phyloP scores from a whole-genome alignment of 768 basidiomycete species.

The Sporobolomyces roseus region DNA sequence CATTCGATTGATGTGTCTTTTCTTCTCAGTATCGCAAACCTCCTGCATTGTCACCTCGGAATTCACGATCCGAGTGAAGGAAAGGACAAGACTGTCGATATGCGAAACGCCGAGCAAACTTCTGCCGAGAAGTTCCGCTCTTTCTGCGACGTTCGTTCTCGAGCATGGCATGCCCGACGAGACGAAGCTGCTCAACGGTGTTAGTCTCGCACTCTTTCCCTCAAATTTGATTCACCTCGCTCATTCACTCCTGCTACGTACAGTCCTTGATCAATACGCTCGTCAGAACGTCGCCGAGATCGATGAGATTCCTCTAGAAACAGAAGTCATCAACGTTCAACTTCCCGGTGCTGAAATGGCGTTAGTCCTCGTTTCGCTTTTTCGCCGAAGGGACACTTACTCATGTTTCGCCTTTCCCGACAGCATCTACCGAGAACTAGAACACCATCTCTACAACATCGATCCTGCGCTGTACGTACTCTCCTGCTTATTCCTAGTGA shows the following conservation, averaged over 20 bases:
- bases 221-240: background rate
- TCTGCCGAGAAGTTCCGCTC: slow-evolving; percentile 91
- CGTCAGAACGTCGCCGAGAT: slow-evolving; percentile 89
- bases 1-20: background rate
- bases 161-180: slow-evolving; percentile 88
- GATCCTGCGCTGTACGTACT: slow-evolving; percentile 62
- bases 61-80: slow-evolving; percentile 84
- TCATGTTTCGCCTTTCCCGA: background rate
- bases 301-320: slow-evolving; percentile 81
- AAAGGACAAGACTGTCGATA: slow-evolving; percentile 68
- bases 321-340: slow-evolving; percentile 59
- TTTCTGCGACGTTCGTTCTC: slow-evolving; percentile 86
- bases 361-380: background rate
- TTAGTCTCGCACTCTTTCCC: background rate
- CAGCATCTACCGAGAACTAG: slow-evolving; percentile 80
- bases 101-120: slow-evolving; percentile 76
- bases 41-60: slow-evolving; percentile 84
- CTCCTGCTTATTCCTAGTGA: background rate
- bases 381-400: too few relatives aligned
- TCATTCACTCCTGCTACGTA: background rate
- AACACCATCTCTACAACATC: slow-evolving; percentile 82
- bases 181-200: slow-evolving; percentile 72
- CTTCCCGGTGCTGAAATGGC: slow-evolving; percentile 79
- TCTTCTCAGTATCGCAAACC: slow-evolving; percentile 34
- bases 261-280: slow-evolving; percentile 48